Base-by-base conservation (phyloP, 2,329 filamentous ascomycete species). In the Alternaria sp. region DNA sequence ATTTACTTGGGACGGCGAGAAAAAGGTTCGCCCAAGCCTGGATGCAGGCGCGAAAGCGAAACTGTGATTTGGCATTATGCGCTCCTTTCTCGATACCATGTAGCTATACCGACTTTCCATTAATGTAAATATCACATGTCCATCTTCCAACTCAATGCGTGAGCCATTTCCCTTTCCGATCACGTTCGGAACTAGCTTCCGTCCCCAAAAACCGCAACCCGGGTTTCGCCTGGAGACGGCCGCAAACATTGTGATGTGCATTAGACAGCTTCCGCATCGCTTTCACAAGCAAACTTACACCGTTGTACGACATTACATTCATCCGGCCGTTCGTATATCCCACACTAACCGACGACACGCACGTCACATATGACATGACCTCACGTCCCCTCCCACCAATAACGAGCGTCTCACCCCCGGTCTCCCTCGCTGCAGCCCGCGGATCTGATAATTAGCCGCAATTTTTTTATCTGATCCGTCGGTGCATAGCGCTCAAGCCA, bases 1-100 rank as follows among this genome's bases (percentile, higher is more conserved):
- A 9, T 81, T 90, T 28, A 72, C 75, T 2, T 78, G 78, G 77
- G 75, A 79, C 58, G 78, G 78, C 2, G 77, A 79, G 61, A 73
- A 75, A 53, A 76, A 73, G 45, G 76, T 78, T 1, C 68, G 77
- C 33, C 76, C 76, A 30, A 78, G 77, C 61, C 57, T 79, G 33
- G 75, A 79, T 55, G 74, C 75, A 5, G 60, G 74, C 23, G 76
- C 76, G 12, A 79, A 76, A 58, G 75, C 76, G 14, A 79, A 78
- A 56, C 58, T 79, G 65, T 78, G 72, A 58, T 53, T 43, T 5
- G 21, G 5, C 20, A 20, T 15, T 23, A 11, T 21, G 50, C 41
- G 21, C 30, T 44, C 45, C 28, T 30, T 44, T 58, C 26, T 25
- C 2, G n/a, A 58, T 61, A 50, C 46, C 59, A 44, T 10, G 12